Percentiles rank a stretch among this genome's conserved stretches.
Evolutionary conservation across 306 rosid genomes (phyloP).

Genomic region (Pyrus pyrifolia): DNA sequence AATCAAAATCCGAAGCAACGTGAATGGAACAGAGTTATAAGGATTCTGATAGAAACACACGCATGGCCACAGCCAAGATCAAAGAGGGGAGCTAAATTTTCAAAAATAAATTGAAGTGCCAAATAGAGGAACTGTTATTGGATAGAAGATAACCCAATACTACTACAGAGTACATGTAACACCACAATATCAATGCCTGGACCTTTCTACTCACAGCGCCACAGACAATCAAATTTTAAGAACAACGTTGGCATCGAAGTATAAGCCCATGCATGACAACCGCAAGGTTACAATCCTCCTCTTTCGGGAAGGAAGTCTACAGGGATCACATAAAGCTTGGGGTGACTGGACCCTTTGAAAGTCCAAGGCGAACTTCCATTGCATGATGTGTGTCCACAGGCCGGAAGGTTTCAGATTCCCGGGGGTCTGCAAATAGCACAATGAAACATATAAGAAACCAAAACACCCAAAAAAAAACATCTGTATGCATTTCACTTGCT

Average conservation of each 20-base stretch:
- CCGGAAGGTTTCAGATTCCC: conserved; percentile 68
- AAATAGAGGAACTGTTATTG: not conserved
- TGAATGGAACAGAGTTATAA: too few relatives aligned
- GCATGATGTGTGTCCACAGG: conserved; percentile 87
- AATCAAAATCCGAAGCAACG: too few relatives aligned
- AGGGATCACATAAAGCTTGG: conserved; percentile 53
- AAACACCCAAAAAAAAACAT: not conserved
- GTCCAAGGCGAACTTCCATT: conserved; percentile 85
- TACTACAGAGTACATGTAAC: not conserved
- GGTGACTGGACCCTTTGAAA: conserved; percentile 81
- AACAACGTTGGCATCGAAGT: not conserved
- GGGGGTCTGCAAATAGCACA: conserved; percentile 56
- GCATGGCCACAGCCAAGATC: not conserved
- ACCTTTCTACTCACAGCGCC: not conserved
- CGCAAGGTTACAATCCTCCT: not conserved
- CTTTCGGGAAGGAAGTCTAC: not conserved
- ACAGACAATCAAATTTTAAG: not conserved
- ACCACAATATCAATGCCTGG: not conserved
- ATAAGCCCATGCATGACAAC: not conserved
- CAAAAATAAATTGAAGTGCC: too few relatives aligned
- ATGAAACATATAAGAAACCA: not conserved
- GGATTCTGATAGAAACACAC: too few relatives aligned
- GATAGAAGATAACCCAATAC: not conserved
- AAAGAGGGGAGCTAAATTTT: not conserved
- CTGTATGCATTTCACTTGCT: not conserved